Conservation (phyloP, 139 green algal species). For the Pedinophyceae sp. region DNA sequence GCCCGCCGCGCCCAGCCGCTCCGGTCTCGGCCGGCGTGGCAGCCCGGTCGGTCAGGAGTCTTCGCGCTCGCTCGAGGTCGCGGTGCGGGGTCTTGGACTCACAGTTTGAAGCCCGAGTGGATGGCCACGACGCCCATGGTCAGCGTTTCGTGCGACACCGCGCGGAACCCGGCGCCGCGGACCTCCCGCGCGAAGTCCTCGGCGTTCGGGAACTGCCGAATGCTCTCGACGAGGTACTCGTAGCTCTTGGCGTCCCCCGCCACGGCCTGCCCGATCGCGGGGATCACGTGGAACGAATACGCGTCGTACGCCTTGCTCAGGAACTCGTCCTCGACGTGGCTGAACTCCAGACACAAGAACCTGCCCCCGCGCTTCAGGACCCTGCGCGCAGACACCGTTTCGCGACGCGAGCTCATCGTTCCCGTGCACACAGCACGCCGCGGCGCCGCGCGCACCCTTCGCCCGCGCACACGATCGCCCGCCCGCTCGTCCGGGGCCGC, state of each 20-base stretch:
- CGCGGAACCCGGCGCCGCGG: conserved; percentile 55
- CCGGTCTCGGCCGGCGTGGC: too few species aligned
- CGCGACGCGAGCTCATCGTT: neutral
- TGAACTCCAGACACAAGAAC: conserved; percentile 93
- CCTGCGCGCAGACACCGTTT: conserved; percentile 15
- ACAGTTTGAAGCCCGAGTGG: conserved; percentile 84
- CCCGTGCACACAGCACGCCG: neutral
- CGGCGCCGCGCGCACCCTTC: neutral
- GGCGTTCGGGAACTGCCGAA: conserved; percentile 78
- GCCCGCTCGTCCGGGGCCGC: too few species aligned
- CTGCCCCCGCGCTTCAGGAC: conserved; percentile 66
- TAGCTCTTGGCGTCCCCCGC: conserved; percentile 74
- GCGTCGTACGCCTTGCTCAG: conserved; percentile 76
- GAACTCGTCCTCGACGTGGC: conserved; percentile 35
- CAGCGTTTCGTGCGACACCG: conserved; percentile 70
- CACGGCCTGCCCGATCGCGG: conserved; percentile 65
- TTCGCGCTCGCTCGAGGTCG: too few species aligned
- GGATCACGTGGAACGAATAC: conserved; percentile 93
- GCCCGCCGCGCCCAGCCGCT: too few species aligned
- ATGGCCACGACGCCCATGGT: conserved; percentile 81
- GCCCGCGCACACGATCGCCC: too few species aligned
- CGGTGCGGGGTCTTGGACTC: too few species aligned
- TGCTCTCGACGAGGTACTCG: conserved; percentile 96
- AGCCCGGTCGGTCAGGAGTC: too few species aligned
- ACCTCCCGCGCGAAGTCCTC: conserved; percentile 66